These are phyloP conservation scores for Vigna trinervia DNA, from an alignment of 306 rosid genomes.

Conservation along the genomic window DNA sequence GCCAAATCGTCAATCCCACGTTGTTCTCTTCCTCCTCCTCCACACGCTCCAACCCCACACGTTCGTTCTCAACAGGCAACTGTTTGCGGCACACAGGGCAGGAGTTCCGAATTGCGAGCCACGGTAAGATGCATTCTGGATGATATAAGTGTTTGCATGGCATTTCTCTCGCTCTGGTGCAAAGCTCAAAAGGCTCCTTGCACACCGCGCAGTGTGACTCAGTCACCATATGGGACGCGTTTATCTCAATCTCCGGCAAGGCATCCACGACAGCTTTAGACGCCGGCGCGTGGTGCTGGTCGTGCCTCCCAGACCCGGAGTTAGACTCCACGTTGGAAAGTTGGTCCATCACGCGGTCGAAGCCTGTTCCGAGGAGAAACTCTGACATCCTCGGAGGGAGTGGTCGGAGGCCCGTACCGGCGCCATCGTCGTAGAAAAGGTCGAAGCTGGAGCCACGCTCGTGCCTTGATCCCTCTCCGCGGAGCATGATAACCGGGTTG, in stretches of 20 bases:
- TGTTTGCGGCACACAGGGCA: slow-evolving; percentile 71
- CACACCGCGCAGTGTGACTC: slow-evolving; percentile 81
- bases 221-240: slow-evolving; percentile 29
- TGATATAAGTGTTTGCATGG: slow-evolving; percentile 80
- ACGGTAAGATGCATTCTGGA: slow-evolving; percentile 72
- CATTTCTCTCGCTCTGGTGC: slow-evolving; percentile 31
- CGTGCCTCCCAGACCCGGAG: slow-evolving; percentile 43
- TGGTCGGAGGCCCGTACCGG: slow-evolving; percentile 63
- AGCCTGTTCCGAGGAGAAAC: slow-evolving; percentile 67
- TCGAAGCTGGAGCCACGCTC: slow-evolving; percentile 49
- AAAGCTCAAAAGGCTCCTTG: slow-evolving; percentile 65
- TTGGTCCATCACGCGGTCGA: slow-evolving; percentile 69
- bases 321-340: slow-evolving; percentile 59
- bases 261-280: slow-evolving; percentile 65
- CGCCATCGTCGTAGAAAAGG: slow-evolving; percentile 66
- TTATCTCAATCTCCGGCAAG: slow-evolving; percentile 57
- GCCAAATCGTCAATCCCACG: slow-evolving; percentile 72
- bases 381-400: slow-evolving; percentile 74
- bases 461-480: slow-evolving; percentile 33
- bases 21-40: slow-evolving; percentile 42
- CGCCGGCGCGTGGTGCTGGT: slow-evolving; percentile 50
- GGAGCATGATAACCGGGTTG: slow-evolving; percentile 78
- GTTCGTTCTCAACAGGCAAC: slow-evolving; percentile 46
- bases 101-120: slow-evolving; percentile 67
- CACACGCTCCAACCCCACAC: neutral